Base-by-base conservation (phyloP, 2,329 filamentous ascomycete species). In the Colletotrichum sojae region DNA sequence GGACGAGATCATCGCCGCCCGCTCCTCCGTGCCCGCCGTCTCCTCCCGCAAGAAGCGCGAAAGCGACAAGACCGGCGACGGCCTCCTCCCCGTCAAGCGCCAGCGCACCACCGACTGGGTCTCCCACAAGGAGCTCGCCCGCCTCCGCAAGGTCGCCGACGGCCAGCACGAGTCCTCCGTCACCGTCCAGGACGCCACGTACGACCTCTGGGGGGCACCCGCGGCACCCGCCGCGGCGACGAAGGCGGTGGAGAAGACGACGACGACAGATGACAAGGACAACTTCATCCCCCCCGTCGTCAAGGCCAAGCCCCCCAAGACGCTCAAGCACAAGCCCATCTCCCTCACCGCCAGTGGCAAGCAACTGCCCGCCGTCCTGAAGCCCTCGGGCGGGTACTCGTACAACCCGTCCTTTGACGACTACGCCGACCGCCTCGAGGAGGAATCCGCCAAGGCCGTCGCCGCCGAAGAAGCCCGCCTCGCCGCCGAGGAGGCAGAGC, bases 331-430 rank as follows among this genome's bases (percentile, higher is more conserved):
- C 67, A 88, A 92, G 46, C 93, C 96, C 4, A 86, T 97, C 61
- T 94, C 95, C 4, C 87, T 98, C 36, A 88, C 93, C n/a, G 92
- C 92, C 51, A 94, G 87, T 76, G 95, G 94, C 45, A 97, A 95
- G 79, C 80, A 87, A 0, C 85, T 97, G 9, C 92, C 94, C 1
- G 91, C 94, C 3, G 92, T 99, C 0, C 86, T 88, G 70, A 92
- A 90, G 76, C 96, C 96, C 1, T 87, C 90, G 6, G 94, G 91
- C 16, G 94, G 94, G 68, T 94, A 91, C 79, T 97, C 94, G 75
- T 99, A 99, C 83, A 99, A 99, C 78, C 96, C 96, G 0, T 84
- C 89, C 6, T 97, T 97, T 74, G 88, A 90, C 71, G 94, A 97
- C 71, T 99, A 97, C 86, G 91, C 95, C 74, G 86, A 89, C 9